Percentiles rank a stretch among this genome's conserved stretches.
phyloP scores from a whole-genome alignment of 805 yeast species.

The Candida awuae region DNA sequence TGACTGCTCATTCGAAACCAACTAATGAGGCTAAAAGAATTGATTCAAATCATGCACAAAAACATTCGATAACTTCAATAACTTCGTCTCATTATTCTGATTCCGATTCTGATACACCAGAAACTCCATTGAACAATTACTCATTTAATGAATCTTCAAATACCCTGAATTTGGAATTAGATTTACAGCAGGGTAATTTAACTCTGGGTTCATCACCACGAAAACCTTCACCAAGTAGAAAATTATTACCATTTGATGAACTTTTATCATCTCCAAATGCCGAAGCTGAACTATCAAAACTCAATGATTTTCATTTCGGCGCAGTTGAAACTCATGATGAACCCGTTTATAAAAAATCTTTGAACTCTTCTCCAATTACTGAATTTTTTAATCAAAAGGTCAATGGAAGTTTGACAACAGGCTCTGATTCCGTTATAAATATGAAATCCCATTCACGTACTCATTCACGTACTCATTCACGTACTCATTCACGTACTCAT shows the following conservation, averaged over 20 bases:
- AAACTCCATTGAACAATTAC: conserved; percentile 4
- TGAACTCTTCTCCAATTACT: conserved; percentile 1
- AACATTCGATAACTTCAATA: conserved; percentile 5
- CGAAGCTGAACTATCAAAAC: too few species aligned
- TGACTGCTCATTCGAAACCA: not conserved
- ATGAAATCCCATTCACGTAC: conserved; percentile 1
- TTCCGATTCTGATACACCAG: not conserved
- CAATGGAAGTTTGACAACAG: not conserved
- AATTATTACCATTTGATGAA: not conserved
- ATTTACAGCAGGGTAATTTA: conserved; percentile 1
- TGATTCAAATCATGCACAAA: not conserved
- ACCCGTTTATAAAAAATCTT: conserved; percentile 9
- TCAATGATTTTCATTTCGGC: conserved; percentile 22
- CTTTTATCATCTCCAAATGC: too few species aligned
- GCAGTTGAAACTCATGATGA: conserved; percentile 12
- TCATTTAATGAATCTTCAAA: not conserved
- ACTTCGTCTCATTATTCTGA: conserved; percentile 13
- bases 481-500: not conserved
- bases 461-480: not conserved
- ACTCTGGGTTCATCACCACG: conserved; percentile 29
- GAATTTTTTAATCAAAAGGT: conserved; percentile 1
- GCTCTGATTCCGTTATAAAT: not conserved
- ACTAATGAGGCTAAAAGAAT: not conserved
- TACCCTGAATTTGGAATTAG: conserved; percentile 1
- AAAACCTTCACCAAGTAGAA: conserved; percentile 20